Conservation (phyloP, 2,329 filamentous ascomycete species). For the Diplodia sapinea region DNA sequence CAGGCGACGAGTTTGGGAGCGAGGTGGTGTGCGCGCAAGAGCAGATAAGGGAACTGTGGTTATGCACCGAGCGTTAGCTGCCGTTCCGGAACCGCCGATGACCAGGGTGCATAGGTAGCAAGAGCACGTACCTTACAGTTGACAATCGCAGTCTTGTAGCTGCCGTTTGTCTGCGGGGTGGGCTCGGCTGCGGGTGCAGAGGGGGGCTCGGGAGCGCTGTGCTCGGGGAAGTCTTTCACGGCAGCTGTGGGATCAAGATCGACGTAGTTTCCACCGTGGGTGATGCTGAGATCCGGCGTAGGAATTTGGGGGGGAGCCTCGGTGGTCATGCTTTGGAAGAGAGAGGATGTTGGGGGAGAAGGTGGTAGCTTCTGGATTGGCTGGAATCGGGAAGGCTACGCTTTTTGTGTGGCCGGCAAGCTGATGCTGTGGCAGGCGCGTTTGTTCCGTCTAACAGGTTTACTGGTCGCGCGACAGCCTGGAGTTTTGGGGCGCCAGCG, state of each 20-base stretch:
- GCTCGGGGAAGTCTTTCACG: slow-evolving; percentile 26
- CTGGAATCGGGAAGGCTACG: background rate
- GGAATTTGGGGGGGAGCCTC: slow-evolving; percentile 34
- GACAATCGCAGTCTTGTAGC: slow-evolving; percentile 45
- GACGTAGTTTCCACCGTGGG: slow-evolving; percentile 36
- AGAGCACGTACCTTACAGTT: slow-evolving; percentile 53
- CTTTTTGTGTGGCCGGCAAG: slow-evolving; percentile 20
- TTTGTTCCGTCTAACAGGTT: slow-evolving; percentile 20
- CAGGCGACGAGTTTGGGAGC: slow-evolving; percentile 29
- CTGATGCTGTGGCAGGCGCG: slow-evolving; percentile 5
- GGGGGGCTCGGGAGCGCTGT: slow-evolving; percentile 16
- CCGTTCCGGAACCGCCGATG: slow-evolving; percentile 41
- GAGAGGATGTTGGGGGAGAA: background rate
- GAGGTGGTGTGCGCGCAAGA: slow-evolving; percentile 41
- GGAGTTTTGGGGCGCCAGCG: slow-evolving; percentile 21
- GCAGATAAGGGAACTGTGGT: slow-evolving; percentile 46
- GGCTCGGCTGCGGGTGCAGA: slow-evolving; percentile 18
- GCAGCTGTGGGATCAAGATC: slow-evolving; percentile 41
- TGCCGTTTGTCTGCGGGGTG: slow-evolving; percentile 31
- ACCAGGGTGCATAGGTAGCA: slow-evolving; percentile 36
- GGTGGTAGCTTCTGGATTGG: background rate
- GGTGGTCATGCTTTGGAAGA: slow-evolving; percentile 19
- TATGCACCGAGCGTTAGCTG: slow-evolving; percentile 43
- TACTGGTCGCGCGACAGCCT: slow-evolving; percentile 30
- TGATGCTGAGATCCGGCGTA: slow-evolving; percentile 33